These are phyloP conservation scores for Ceratobasidium sp. DNA, from an alignment of 1,284 basidiomycete genomes.

Conservation along the genomic window DNA sequence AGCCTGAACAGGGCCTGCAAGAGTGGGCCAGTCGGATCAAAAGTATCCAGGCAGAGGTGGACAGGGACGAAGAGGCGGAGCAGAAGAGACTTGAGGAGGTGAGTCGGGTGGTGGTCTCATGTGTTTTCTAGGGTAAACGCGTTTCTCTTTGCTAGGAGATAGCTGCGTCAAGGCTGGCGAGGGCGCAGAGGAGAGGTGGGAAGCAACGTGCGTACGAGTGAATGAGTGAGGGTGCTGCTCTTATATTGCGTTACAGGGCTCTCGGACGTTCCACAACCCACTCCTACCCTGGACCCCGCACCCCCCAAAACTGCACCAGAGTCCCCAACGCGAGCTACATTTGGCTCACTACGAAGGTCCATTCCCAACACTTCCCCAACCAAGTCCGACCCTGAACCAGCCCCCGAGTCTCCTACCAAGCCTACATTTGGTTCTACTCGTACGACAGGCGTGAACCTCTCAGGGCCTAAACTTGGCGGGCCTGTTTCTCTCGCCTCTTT, in stretches of 20 bases:
- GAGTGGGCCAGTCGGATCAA: conserved; percentile 84
- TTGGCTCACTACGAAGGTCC: conserved; percentile 42
- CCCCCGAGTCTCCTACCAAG: conserved; percentile 46
- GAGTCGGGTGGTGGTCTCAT: too few species aligned
- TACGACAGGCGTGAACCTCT: neutral
- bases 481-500: conserved; percentile 77
- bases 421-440: conserved; percentile 47
- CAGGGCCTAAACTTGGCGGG: conserved; percentile 51
- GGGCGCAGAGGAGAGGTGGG: conserved; percentile 53
- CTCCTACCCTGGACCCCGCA: neutral
- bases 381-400: conserved; percentile 40
- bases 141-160: too few species aligned
- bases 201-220: conserved; percentile 25
- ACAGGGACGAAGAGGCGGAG: conserved; percentile 79
- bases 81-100: conserved; percentile 69
- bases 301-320: conserved; percentile 50
- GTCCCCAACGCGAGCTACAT: conserved; percentile 59
- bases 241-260: conserved; percentile 8
- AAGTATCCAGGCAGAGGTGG: conserved; percentile 78
- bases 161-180: conserved; percentile 70
- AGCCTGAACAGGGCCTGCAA: conserved; percentile 35
- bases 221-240: neutral
- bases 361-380: conserved; percentile 42
- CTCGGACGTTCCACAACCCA: conserved; percentile 7
- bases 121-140: too few species aligned